Conservation (phyloP, 1,284 basidiomycete genomes). For the Anthracocystis panici-leucophaei region DNA sequence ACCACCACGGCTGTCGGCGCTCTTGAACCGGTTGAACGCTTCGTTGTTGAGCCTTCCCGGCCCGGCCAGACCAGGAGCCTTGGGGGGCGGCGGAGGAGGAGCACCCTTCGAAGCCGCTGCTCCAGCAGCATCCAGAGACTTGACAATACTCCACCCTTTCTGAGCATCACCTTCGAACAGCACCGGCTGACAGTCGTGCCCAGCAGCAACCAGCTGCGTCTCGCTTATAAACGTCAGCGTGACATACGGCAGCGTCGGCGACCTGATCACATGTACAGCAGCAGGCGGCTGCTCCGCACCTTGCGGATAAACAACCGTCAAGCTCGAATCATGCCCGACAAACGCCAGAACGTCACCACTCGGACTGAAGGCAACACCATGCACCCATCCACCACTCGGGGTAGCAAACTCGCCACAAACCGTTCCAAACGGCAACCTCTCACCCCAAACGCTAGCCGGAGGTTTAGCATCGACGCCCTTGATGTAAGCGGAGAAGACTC, state of each 20-base stretch:
- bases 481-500: conserved; percentile 98
- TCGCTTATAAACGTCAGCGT: conserved; percentile 81
- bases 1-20: conserved; percentile 86
- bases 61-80: conserved; percentile 48
- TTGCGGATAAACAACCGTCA: conserved; percentile 66
- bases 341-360: conserved; percentile 92
- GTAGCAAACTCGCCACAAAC: conserved; percentile 92
- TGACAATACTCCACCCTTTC: conserved; percentile 59
- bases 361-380: conserved; percentile 93
- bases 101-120: conserved; percentile 62
- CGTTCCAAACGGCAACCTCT: conserved; percentile 96
- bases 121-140: conserved; percentile 63
- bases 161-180: conserved; percentile 68
- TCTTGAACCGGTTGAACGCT: conserved; percentile 94
- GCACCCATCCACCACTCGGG: conserved; percentile 95
- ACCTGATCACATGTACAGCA: conserved; percentile 63
- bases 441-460: conserved; percentile 91
- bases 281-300: conserved; percentile 62
- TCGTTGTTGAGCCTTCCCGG: conserved; percentile 87
- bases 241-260: conserved; percentile 66
- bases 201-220: conserved; percentile 79
- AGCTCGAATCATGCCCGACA: conserved; percentile 75
- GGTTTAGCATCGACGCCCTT: conserved; percentile 97
- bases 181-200: conserved; percentile 96
- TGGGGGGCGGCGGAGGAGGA: conserved; percentile 65